Conservation (phyloP, 2,329 filamentous ascomycete genomes). For the Tricladium varicosporioides region DNA sequence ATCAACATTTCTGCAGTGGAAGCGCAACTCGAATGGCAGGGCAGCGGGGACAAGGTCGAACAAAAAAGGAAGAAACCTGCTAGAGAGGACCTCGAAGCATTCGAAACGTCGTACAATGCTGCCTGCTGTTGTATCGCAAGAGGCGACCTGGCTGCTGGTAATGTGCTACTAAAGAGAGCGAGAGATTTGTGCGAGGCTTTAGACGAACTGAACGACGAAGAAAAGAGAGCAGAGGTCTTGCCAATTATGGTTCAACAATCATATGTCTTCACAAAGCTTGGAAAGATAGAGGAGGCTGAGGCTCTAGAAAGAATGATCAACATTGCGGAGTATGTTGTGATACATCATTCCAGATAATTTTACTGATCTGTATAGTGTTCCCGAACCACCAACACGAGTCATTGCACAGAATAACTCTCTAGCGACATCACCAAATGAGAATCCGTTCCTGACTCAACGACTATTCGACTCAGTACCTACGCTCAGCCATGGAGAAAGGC, state of each 20-base stretch:
- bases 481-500: constrained; percentile 56
- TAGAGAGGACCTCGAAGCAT: constrained; percentile 66
- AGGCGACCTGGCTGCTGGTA: constrained; percentile 63
- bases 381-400: constrained; percentile 63
- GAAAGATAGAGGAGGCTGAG: constrained; percentile 63
- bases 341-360: constrained; percentile 4
- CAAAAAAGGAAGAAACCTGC: constrained; percentile 47
- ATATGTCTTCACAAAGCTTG: constrained; percentile 66
- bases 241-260: constrained; percentile 76
- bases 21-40: constrained; percentile 71
- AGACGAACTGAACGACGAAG: constrained; percentile 70
- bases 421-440: constrained; percentile 46
- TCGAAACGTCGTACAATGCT: constrained; percentile 80
- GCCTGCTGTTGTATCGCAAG: constrained; percentile 71
- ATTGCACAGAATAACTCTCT: constrained; percentile 65
- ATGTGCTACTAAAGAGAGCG: constrained; percentile 67
- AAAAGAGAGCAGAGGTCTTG: constrained; percentile 71
- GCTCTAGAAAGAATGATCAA: constrained; percentile 60
- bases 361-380: constrained; percentile 49
- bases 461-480: constrained; percentile 54
- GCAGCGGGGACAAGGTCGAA: constrained; percentile 36
- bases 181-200: constrained; percentile 69
- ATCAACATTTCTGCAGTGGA: constrained; percentile 74
- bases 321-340: constrained; percentile 55
- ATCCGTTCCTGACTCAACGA: constrained; percentile 68